A percentile compares a stretch with the other conserved stretches of the same genome.
Conservation (phyloP, 441 rosid species). For the Breynia disticha region DNA sequence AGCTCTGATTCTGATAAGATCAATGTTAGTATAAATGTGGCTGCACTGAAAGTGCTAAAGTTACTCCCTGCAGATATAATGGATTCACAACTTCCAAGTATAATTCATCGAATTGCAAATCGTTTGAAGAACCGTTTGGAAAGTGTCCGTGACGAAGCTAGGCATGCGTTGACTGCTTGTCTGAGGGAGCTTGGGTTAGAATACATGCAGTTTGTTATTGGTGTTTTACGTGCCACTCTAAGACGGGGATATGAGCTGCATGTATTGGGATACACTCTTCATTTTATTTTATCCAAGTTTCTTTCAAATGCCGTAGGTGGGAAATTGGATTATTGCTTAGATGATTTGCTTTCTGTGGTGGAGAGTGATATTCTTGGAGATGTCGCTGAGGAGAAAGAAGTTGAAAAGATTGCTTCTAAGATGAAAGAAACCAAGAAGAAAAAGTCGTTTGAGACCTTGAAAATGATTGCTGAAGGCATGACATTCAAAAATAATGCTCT, state of each 20-base stretch:
- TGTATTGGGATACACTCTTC: conserved; percentile 72
- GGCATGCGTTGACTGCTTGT: conserved; percentile 82
- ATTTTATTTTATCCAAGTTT: conserved; percentile 56
- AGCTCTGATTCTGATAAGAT: conserved; percentile 56
- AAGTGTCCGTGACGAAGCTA: conserved; percentile 70
- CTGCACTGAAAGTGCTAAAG: conserved; percentile 78
- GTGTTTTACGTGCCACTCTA: conserved; percentile 54
- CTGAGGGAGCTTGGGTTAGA: conserved; percentile 88
- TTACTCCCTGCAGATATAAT: conserved; percentile 74
- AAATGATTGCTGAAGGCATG: conserved; percentile 59
- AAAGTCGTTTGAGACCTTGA: conserved; percentile 71
- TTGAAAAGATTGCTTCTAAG: conserved; percentile 68
- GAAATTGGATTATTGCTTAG: conserved; percentile 77
- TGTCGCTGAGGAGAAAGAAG: conserved; percentile 92
- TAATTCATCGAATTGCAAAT: conserved; percentile 63
- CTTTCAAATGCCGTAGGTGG: conserved; percentile 35
- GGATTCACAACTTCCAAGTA: conserved; percentile 74
- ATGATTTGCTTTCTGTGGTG: conserved; percentile 67
- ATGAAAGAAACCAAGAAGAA: conserved; percentile 84
- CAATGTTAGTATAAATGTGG: conserved; percentile 58
- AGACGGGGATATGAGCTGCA: conserved; percentile 87
- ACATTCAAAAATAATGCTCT: conserved; percentile 65
- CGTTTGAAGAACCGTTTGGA: conserved; percentile 65
- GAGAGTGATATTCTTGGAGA: conserved; percentile 80
- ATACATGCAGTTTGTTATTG: conserved; percentile 61